A percentile compares a stretch with the other conserved stretches of the same genome.
Conservation (phyloP, 805 yeast species). For the Ogataea naganishii region DNA sequence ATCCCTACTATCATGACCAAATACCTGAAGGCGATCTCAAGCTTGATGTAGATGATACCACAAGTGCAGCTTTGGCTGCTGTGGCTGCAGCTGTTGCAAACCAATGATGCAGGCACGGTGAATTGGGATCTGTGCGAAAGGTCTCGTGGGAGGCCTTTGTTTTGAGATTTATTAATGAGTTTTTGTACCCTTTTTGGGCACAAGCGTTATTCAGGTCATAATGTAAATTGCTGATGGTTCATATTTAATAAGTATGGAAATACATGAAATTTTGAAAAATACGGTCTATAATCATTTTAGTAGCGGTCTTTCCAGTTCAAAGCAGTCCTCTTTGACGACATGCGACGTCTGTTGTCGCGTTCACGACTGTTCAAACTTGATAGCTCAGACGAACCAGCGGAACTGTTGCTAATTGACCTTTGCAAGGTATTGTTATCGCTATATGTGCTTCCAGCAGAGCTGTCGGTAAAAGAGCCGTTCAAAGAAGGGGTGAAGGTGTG, state of each 20-base stretch:
- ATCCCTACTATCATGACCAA: neutral
- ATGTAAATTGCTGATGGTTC: no score
- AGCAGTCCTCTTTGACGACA: constrained; percentile 7
- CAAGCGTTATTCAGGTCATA: no score
- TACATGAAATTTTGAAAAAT: no score
- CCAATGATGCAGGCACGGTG: no score
- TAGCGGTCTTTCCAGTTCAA: constrained; percentile 5
- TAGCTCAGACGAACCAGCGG: constrained; percentile 12
- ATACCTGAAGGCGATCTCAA: neutral
- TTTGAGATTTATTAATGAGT: no score
- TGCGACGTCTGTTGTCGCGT: constrained; percentile 4
- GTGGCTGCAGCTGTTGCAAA: constrained; percentile 25
- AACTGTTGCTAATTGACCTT: constrained; percentile 4
- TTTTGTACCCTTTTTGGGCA: no score
- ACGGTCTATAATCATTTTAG: no score
- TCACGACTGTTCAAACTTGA: constrained; percentile 8
- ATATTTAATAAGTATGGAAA: no score
- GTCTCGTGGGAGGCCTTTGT: no score
- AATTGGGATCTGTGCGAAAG: no score
- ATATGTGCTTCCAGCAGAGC: constrained; percentile 4
- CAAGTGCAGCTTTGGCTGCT: constrained; percentile 21
- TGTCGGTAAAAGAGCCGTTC: neutral
- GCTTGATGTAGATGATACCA: neutral
- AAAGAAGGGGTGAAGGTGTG: neutral
- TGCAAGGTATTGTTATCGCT: constrained; percentile 2